Percentiles rank a stretch among this genome's conserved stretches.
phyloP scores from a whole-genome alignment of 306 rosid genomes.

The Hylodesmum podocarpum region DNA sequence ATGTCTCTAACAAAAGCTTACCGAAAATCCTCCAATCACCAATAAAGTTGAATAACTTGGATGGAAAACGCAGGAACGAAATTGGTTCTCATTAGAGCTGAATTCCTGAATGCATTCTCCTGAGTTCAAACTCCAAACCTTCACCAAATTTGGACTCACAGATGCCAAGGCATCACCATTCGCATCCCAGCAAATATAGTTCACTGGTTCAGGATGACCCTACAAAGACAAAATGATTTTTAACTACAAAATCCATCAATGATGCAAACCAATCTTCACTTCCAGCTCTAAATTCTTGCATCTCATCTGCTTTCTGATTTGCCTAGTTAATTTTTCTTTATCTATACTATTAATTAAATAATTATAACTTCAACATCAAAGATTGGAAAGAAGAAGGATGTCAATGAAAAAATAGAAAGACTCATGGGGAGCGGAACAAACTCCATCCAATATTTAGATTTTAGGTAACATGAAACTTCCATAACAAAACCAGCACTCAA shows the following conservation, averaged over 20 bases:
- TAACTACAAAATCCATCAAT: background rate
- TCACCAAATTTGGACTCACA: constrained; percentile 48
- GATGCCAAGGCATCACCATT: constrained; percentile 49
- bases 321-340: background rate
- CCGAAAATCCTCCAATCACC: constrained; percentile 49
- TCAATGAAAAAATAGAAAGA: background rate
- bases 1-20: constrained; percentile 30
- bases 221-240: constrained; percentile 21
- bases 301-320: background rate
- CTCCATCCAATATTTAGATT: background rate
- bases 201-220: constrained; percentile 56
- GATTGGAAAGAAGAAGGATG: background rate
- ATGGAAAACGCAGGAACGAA: constrained; percentile 53
- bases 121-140: constrained; percentile 45
- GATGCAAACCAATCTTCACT: constrained; percentile 12
- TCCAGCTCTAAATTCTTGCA: background rate
- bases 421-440: background rate
- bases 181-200: constrained; percentile 51
- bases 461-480: background rate
- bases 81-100: constrained; percentile 35
- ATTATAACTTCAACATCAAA: background rate
- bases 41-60: constrained; percentile 52
- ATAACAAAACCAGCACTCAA: background rate
- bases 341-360: background rate
- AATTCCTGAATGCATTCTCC: constrained; percentile 57